These are phyloP conservation scores for Aspergillus sp. DNA, from an alignment of 2,329 filamentous ascomycete genomes.

Conservation along the genomic window DNA sequence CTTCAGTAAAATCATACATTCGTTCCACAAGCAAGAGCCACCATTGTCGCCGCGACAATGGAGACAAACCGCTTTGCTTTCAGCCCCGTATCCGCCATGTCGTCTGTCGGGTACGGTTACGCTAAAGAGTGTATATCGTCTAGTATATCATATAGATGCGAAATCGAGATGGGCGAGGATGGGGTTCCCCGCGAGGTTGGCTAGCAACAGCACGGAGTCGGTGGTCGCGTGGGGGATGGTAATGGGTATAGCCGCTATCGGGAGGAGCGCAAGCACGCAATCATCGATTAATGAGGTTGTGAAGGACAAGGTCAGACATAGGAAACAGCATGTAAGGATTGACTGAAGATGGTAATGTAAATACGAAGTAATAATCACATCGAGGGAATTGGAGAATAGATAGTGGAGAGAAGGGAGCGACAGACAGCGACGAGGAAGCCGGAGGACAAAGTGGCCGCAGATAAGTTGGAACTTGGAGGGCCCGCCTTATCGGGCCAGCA, in stretches of 20 bases:
- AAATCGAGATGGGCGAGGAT: background rate
- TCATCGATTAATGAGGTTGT: background rate
- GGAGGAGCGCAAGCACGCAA: constrained; percentile 4
- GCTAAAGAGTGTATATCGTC: background rate
- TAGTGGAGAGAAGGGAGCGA: background rate
- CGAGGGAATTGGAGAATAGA: background rate
- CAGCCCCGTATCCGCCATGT: constrained; percentile 29
- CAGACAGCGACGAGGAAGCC: background rate
- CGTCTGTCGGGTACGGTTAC: constrained; percentile 3
- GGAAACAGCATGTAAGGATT: background rate
- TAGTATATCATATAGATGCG: constrained; percentile 4
- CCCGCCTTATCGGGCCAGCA: background rate
- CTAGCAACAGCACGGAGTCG: background rate
- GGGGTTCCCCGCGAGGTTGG: background rate
- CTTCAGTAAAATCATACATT: constrained; percentile 59
- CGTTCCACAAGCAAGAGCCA: constrained; percentile 87
- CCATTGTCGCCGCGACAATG: constrained; percentile 78
- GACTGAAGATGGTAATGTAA: background rate
- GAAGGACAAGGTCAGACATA: background rate
- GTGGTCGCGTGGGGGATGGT: background rate
- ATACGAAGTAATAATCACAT: background rate
- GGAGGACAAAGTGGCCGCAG: constrained; percentile 3
- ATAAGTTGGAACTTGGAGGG: background rate
- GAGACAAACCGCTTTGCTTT: constrained; percentile 69
- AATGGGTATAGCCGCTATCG: background rate